These are phyloP conservation scores for Chrysosporium queenslandicum DNA, from an alignment of 2,329 filamentous ascomycete genomes.

Conservation along the genomic window DNA sequence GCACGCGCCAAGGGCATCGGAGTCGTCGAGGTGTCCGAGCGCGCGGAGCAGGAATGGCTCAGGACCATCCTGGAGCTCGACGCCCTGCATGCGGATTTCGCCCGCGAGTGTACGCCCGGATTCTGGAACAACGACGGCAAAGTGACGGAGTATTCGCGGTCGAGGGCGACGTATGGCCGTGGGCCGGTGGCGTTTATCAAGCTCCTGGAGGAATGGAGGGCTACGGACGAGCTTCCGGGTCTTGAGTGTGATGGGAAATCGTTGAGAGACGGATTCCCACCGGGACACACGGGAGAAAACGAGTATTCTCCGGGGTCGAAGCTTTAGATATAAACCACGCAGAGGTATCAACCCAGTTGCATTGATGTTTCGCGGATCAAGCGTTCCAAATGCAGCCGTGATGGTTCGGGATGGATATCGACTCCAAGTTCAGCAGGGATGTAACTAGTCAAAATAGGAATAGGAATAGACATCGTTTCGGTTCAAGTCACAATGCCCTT, in stretches of 20 bases:
- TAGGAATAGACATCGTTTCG: no score
- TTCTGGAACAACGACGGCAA: not conserved
- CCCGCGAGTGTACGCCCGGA: not conserved
- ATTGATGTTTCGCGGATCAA: no score
- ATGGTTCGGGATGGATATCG: no score
- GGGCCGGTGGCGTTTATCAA: not conserved
- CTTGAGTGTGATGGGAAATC: not conserved
- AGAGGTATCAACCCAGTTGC: no score
- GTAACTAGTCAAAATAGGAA: no score
- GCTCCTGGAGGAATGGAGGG: not conserved
- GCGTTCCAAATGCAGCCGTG: no score
- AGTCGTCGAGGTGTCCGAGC: not conserved
- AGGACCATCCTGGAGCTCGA: not conserved
- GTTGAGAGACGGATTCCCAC: not conserved
- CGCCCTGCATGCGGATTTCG: not conserved
- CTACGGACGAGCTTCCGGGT: not conserved
- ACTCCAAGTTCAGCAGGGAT: no score
- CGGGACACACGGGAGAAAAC: no score
- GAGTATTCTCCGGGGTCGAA: not conserved
- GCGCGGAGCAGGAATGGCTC: slow-evolving; percentile 4
- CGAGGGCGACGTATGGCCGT: not conserved
- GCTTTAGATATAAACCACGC: no score
- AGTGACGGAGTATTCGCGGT: not conserved
- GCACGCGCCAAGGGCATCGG: not conserved
- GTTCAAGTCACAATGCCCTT: no score